Conservation (phyloP, 1,284 basidiomycete species). For the Ceratobasidium sp. region DNA sequence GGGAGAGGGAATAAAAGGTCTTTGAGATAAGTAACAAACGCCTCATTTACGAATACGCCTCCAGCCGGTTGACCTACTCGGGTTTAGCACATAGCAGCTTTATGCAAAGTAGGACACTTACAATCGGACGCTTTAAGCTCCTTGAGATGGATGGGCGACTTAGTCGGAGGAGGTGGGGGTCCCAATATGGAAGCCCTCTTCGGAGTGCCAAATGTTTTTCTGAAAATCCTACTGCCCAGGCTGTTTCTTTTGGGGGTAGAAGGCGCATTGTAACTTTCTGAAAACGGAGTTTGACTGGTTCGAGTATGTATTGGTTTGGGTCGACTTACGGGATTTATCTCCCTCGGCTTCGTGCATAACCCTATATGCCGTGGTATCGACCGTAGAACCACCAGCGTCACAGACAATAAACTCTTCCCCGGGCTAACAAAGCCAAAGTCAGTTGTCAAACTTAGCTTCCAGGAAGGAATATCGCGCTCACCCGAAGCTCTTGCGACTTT, state of each 20-base stretch:
- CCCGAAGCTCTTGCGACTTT: constrained; percentile 5
- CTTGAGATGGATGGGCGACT: constrained; percentile 22
- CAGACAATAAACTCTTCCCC: constrained; percentile 35
- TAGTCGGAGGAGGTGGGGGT: background rate
- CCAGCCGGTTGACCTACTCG: constrained; percentile 3
- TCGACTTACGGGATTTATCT: too few relatives aligned
- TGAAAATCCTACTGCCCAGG: too few relatives aligned
- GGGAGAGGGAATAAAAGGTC: background rate
- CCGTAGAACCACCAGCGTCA: constrained; percentile 41
- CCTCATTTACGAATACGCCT: constrained; percentile 14
- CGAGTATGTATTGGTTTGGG: too few relatives aligned
- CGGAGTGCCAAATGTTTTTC: too few relatives aligned
- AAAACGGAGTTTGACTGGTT: too few relatives aligned
- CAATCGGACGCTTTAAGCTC: constrained; percentile 19
- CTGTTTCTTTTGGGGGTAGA: too few relatives aligned
- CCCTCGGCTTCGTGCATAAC: too few relatives aligned
- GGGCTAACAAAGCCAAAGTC: background rate
- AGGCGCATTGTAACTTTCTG: too few relatives aligned
- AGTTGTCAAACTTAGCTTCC: background rate
- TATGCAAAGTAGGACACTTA: background rate
- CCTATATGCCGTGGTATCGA: too few relatives aligned
- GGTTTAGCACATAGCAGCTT: background rate
- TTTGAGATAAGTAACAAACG: constrained; percentile 1
- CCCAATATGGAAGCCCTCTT: background rate
- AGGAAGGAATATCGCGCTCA: background rate